Base-by-base conservation (phyloP, 2,329 filamentous ascomycete species). In the Aschersonia sp. region DNA sequence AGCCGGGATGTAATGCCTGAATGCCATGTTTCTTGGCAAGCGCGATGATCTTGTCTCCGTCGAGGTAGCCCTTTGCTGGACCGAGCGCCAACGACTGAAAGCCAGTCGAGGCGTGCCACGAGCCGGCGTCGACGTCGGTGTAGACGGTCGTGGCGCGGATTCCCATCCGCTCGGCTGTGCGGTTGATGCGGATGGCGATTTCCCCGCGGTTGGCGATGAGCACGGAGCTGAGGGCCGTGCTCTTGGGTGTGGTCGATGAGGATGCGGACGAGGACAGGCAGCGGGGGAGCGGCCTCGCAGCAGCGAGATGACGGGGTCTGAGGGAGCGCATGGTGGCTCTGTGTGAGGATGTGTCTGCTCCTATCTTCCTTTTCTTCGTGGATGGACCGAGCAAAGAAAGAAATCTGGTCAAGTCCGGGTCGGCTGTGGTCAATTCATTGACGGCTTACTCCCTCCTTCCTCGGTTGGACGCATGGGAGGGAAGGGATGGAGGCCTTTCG, bases 141-240 rank as follows among this genome's bases (percentile, higher is more conserved):
- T 95, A 98, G 50, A 98, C 77, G 0, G 91, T 96, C 1, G 91
- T 96, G 20, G 91, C 94, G 52, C 82, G 81, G 60, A 98, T 94
- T 50, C 92, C 91, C 61, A 95, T 84, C 53, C 84, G 80, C 46
- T 85, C 75, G 35, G 92, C 92, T 29, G 92, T 98, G 55, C 82
- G 80, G 55, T 89, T 85, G 55, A 98, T 92, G 55, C 92, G 85
- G 62, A 98, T 74, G 45, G 92, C 92, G 57, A 98, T 98, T 67
- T 98, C 92, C 57, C 92, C 92, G 56, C 92, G 83, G 64, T 98
- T 98, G 47, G 92, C 92, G 61, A 98, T 97, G 30, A 98, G 75
- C 42, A 97, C 85, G 6, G 89, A 94, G 48, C 80, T 81, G 55
- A 82, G 77, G 31, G 77, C 74, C 10, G 69, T 73, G 9, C 58